Conservation (phyloP, 2,329 filamentous ascomycete genomes). For the Keithomyces neogunnii region DNA sequence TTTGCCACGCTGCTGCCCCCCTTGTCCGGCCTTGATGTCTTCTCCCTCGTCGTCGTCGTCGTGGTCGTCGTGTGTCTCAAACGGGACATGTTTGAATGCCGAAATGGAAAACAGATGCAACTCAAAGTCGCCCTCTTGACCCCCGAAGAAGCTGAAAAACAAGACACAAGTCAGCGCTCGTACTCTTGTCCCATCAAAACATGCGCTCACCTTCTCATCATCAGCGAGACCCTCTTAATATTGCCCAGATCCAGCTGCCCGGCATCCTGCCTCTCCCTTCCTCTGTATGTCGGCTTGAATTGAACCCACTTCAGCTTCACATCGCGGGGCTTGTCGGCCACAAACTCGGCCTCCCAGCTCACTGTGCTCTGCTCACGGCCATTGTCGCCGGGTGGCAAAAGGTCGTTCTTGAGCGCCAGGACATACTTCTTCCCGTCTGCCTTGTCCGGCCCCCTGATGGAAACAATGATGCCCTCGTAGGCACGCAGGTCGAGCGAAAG, state of each 20-base stretch:
- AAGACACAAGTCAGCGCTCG: too few relatives aligned
- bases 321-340: constrained; percentile 19
- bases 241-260: constrained; percentile 47
- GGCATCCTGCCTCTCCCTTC: constrained; percentile 53
- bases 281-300: constrained; percentile 66
- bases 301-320: constrained; percentile 55
- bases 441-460: constrained; percentile 27
- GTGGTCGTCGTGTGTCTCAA: background rate
- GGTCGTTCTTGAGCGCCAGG: constrained; percentile 63
- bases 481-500: constrained; percentile 53
- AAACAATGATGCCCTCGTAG: constrained; percentile 53
- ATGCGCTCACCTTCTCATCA: constrained; percentile 65
- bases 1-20: background rate
- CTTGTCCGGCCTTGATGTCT: constrained; percentile 4
- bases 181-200: too few relatives aligned
- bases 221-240: constrained; percentile 62
- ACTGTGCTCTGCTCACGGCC: constrained; percentile 64
- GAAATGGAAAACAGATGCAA: constrained; percentile 22
- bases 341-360: constrained; percentile 68
- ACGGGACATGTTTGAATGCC: constrained; percentile 13
- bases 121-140: constrained; percentile 59
- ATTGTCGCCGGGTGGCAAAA: constrained; percentile 48
- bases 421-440: constrained; percentile 63
- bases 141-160: constrained; percentile 59
- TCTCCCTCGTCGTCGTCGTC: constrained; percentile 14